These are phyloP conservation scores for Xenoacremonium recifei DNA, from an alignment of 2,329 filamentous ascomycete species.

Conservation along the genomic window DNA sequence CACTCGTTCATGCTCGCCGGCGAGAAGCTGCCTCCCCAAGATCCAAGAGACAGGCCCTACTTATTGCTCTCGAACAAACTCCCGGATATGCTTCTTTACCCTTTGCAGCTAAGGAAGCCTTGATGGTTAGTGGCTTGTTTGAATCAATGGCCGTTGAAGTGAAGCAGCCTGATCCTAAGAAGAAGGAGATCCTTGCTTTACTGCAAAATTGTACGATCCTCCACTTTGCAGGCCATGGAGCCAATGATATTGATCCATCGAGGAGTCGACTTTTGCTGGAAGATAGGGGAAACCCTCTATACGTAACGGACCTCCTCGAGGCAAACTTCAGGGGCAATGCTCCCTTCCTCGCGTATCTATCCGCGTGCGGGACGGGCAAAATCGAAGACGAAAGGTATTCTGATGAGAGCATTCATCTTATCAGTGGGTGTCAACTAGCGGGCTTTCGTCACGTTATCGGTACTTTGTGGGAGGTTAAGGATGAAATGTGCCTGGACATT, in stretches of 20 bases:
- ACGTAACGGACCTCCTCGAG: slow-evolving; percentile 13
- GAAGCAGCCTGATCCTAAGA: slow-evolving; percentile 4
- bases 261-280: slow-evolving; percentile 12
- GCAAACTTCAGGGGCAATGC: slow-evolving; percentile 8
- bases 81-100: slow-evolving; percentile 6
- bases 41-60: slow-evolving; percentile 8
- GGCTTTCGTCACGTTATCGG: slow-evolving; percentile 9
- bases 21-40: neutral
- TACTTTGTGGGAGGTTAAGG: slow-evolving; percentile 3
- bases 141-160: neutral
- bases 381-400: slow-evolving; percentile 17
- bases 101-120: slow-evolving; percentile 18
- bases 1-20: slow-evolving; percentile 24
- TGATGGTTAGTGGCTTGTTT: slow-evolving; percentile 10
- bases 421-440: slow-evolving; percentile 7
- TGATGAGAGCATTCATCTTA: slow-evolving; percentile 39
- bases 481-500: slow-evolving; percentile 1
- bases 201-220: slow-evolving; percentile 32
- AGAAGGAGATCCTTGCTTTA: slow-evolving; percentile 20
- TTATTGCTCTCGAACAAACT: slow-evolving; percentile 28
- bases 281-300: slow-evolving; percentile 6
- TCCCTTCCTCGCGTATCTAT: slow-evolving; percentile 38
- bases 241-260: slow-evolving; percentile 4
- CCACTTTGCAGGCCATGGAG: slow-evolving; percentile 42
- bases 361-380: slow-evolving; percentile 33